Evolutionary conservation across 129 eudicot genomes (phyloP), one percentile per base, ranked within the genome.

Genomic region (Flaveria ramosissima): DNA sequence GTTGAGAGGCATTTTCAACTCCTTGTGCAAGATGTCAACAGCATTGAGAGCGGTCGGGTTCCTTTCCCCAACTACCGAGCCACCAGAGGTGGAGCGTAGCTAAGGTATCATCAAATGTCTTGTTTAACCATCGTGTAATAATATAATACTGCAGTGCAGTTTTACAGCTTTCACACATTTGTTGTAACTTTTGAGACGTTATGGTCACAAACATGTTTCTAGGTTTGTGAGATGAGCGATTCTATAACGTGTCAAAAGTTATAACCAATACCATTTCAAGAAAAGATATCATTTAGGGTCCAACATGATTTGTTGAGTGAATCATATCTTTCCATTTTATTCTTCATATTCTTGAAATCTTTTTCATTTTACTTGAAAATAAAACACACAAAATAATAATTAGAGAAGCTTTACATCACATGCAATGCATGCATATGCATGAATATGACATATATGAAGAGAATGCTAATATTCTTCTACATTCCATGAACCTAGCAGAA

Each of bases 1-100:
- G 89, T 85, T 42, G 84, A 85, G 86, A 81, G 78, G 86, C 96
- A 89, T 78, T 89, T 83, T 41, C 76, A 85, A 41, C 66, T 66
- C 61, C 96, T 89, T 43, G 83, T 87, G 42, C 80, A 74, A 43
- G 96, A 89, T 77, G 64, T 89, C 60, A 74, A 74, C 45, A 70
- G 70, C 52, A 89, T 89, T 32, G 92, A 89, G 83, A 75, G 76
- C 12, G 96, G 96, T 8, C 82, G 64, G 2, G 85, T 87, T 36
- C 90, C 92, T 19, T 78, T 23, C 21, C 96, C 96, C 30, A 78
- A 78, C 41, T 85, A 87, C 85, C 69, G 78, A 36, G 77, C 77
- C 55, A 74, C 78, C 26, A 39, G 43, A 21, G 23, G 71, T 30
- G 81, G 74, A 47, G 73, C 73, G 19, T 63, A 80, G 56, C 62